Evolutionary conservation across 2,329 filamentous ascomycete species (phyloP), one percentile per base, ranked within the genome.

Genomic region (Phialophora macrospora): DNA sequence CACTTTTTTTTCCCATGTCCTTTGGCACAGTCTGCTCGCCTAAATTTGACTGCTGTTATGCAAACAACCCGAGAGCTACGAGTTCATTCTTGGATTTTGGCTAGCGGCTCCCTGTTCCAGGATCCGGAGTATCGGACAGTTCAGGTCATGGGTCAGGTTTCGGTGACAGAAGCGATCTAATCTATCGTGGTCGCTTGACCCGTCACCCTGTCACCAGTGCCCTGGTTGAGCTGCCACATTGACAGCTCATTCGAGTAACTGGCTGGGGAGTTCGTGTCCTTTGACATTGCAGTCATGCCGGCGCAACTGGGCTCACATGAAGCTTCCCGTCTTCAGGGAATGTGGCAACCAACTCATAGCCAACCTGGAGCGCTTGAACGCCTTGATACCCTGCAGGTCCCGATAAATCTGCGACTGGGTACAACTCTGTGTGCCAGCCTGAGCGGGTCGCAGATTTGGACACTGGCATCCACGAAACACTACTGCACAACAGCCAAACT

Each of bases 401-500:
- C 44, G 44, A 52, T 30, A 62, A 64, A 67, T 62, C 62, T 54
- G 62, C 62, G 58, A 62, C 62, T 55, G 62, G 65, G 24, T 55
- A 49, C 41, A 59, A 55, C 26, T 41, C 57, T 55, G 51, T 52
- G 54, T 28, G 34, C 59, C 62, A 64, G 59, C 59, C 62, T 59
- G 41, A 54, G 60, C 55, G 59, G 60, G 48, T 55, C 60, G 32
- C 60, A 24, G 26, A 65, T 57, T 56, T 26, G 48, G 20, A 49
- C 57, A 57, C 56, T 64, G 32, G 38, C 56, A 57, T 34, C n/a
- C 30, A 9, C 46, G 44, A 60, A 46, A 59, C 46, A 49, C 57
- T 60, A 60, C 58, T 60, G 58, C 57, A 65, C 63, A 57, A 51
- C 63, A 44, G 41, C 41, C 58, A 52, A 58, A 64, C 34, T 56